Base-by-base conservation (phyloP, 495 filamentous ascomycete species). In the Lasiosphaeriaceae sp. region DNA sequence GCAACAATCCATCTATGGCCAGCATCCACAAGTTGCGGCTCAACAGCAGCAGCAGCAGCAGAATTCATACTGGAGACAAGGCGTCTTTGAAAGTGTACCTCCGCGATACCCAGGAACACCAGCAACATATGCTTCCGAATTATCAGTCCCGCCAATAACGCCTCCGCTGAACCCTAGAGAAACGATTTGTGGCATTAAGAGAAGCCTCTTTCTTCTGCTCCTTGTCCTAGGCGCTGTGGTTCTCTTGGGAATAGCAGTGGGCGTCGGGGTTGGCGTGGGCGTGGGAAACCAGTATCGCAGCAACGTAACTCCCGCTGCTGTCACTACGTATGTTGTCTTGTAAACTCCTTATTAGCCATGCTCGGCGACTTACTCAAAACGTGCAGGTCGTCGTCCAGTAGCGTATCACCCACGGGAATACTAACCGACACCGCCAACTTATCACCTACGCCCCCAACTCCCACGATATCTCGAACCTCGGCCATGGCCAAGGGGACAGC, bases 181-280 rank as follows among this genome's bases (percentile, higher is more conserved):
- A 52, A 52, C 24, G 29, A 51, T 66, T 11, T 64, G 54, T 17
- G 58, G 61, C 8, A 12, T 66, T 7, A 54, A 52, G 48, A 53
- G 45, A 34, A 20, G 48, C 2, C 43, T 61, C 9, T 56, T 59
- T 29, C 35, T 64, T 9, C 8, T 61, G 17, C 29, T 66, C 1
- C 29, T 64, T 3, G 58, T 34, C 5, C n/a, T 58, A 3, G 61
- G 44, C 14, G 52, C 48, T 0, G 11, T 66, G 35, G 21, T 59
- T 43, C 51, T 64, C 12, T 14, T 61, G n/a, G 61, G 35, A 4
- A 52, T 66, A 14, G 64, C 52, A 23, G 34, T 66, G 21, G 61
- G 61, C 8, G 64, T 64, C 1, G 61, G 64, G 12, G 57, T 66
- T 26, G 61, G 53, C 9, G 58, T 64, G 11, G 64, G 57, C 14